Evolutionary conservation across 305 asterid species (phyloP).

Genomic region (Fraxinus sp.): DNA sequence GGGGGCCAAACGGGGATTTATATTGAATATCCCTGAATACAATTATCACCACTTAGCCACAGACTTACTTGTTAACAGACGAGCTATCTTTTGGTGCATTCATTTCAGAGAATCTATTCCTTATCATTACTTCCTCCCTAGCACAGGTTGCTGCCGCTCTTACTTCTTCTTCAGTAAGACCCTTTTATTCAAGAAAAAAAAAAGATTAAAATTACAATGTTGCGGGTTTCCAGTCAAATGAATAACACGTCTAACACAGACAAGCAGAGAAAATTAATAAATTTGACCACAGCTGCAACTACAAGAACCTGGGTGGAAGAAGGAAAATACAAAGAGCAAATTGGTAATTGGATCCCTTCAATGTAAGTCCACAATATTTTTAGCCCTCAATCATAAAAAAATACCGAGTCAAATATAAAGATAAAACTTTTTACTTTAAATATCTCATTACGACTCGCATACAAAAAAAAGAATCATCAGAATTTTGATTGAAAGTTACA

Average conservation of each 20-base stretch:
- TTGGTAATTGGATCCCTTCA: conserved; percentile 4
- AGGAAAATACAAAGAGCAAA: not conserved
- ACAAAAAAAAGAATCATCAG: not conserved
- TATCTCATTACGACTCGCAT: not conserved
- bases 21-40: not conserved
- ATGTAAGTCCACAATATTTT: not conserved
- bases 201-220: conserved; percentile 20
- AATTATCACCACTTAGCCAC: conserved; percentile 15
- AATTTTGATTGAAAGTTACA: conserved; percentile 2
- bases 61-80: conserved; percentile 82
- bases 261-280: not conserved
- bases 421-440: not conserved
- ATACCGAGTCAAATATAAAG: not conserved
- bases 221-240: conserved; percentile 10
- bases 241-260: conserved; percentile 10
- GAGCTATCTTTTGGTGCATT: conserved; percentile 90
- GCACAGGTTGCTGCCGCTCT: conserved; percentile 98
- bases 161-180: conserved; percentile 98
- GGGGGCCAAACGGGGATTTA: not conserved
- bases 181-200: conserved; percentile 43
- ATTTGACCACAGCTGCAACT: not conserved
- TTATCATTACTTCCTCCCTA: conserved; percentile 93
- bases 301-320: not conserved
- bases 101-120: conserved; percentile 98
- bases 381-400: conserved; percentile 2